Base-by-base conservation (phyloP, 768 basidiomycete species). In the Serendipita indica region DNA sequence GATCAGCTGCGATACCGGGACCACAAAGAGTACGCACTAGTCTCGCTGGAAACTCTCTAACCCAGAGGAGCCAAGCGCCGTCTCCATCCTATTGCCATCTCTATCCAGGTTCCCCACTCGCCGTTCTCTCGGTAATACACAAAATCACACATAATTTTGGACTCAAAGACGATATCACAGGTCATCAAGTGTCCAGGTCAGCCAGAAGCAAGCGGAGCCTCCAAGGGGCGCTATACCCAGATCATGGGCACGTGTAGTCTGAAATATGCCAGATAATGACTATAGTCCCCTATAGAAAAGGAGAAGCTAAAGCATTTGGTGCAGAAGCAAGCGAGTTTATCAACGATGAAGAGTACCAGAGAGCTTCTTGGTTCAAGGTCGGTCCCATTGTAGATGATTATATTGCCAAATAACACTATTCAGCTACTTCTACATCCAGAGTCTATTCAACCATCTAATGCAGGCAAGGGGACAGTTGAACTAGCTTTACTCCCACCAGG, bases 361-460 rank as follows among this genome's bases (percentile, higher is more conserved):
- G 49, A 14, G 59, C 59, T 12, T 13, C 20, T 16, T 60, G 59
- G 59, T 60, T 60, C 35, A 60, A 60, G 59, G 45, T 33, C 3
- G 27, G 3, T 43, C 6, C 1, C 6, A 43, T 2, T 1, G 18
- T n/a, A n/a, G 6, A 7, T 7, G 27, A n/a, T 43, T 5, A n/a
- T 43, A n/a, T 1, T 2, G 5, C n/a, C 39, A 33, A 58, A 32
- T 33, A 27, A 12, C 1, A 12, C 10, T n/a, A n/a, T 20, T 1
- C 32, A 54, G 49, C 25, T 54, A 5, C 49, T 22, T 30, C 32
- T 54, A n/a, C 49, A 54, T 33, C 49, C 49, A 12, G 49, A 54
- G 12, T 54, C 49, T 18, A 54, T 54, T 30, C 4, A 18, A 27
- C 25, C 49, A 54, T 16, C 3, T 12, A n/a, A 13, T 5, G 7